Base-by-base conservation (phyloP, 2,329 filamentous ascomycete species). In the Venturia nashicola region DNA sequence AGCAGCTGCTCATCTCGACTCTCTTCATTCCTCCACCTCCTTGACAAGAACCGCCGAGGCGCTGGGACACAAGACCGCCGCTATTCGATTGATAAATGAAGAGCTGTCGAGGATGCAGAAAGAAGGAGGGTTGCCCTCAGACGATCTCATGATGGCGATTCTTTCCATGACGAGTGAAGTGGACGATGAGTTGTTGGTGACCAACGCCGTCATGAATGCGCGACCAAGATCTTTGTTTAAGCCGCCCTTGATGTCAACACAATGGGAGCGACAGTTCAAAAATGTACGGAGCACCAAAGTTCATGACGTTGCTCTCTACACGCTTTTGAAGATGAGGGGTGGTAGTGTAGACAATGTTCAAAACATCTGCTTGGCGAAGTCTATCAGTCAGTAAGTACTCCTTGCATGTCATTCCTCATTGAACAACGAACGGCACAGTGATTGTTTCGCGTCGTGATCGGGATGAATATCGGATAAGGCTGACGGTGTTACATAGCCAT, bases 161-260 rank as follows among this genome's bases (percentile, higher is more conserved):
- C 51, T 57, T 36, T 57, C 51, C 51, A 57, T 57, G 51, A 57
- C 51, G 32, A 57, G 51, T 57, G 51, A 57, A 36, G 51, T 57
- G 51, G 51, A 57, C 32, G 51, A 57, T 57, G 51, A 57, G 5
- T 8, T n/a, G 32, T 20, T n/a, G 32, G 27, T 20, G 1, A 20
- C 12, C 3, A 57, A 36, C 8, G 23, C 16, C 27, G 32, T 57
- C 14, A 57, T 23, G 51, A 9, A 9, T 57, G 7, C 51, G 16
- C 51, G 11, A 36, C 32, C 51, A n/a, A 18, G 51, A 57, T 18
- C 27, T 36, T 14, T 36, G 27, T 57, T 57, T 16, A 57, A 11
- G 51, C 51, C 51, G 51, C 32, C 51, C 16, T 36, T 57, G 32
- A 57, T 57, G 14, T 57, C 51, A 11, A 32, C 51, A 12, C 51